Base-by-base conservation (phyloP, 2,329 filamentous ascomycete genomes). In the Grosmannia serpens region DNA sequence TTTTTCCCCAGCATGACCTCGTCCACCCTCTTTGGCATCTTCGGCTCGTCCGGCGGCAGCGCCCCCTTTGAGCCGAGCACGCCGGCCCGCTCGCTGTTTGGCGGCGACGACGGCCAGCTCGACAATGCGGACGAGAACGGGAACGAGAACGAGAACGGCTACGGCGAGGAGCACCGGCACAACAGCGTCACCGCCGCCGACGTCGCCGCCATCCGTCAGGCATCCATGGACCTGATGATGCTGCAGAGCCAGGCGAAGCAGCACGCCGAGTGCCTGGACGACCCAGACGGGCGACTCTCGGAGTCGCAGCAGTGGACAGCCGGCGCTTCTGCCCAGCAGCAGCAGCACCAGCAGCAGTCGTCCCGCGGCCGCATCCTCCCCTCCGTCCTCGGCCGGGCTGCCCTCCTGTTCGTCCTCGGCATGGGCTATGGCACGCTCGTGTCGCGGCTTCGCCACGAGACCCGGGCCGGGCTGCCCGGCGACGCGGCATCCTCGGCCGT, bases 1-100 rank as follows among this genome's bases (percentile, higher is more conserved):
- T 96, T 90, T 11, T 82, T 90, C 59, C 76, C 91, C 67, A 95
- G 96, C 69, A 79, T 99, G 61, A 96, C 90, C 4, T 86, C 88
- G 11, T 91, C 90, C 2, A 96, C 94, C 0, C 81, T 99, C 6
- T 88, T 87, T 65, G 92, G 94, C 58, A 99, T 99, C 67, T 99
- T 95, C 75, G 85, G 85, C 31, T 13, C 47, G 26, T 29, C 84
- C 84, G 8, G 82, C 82, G 1, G 54, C 58, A 47, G 4, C 11
- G 26, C 53, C 6, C 31, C 51, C 31, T 62, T 62, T 13, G 84
- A 85, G 62, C 71, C 78, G 3, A 76, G 79, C 58, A 91, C 87
- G 13, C 88, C 88, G 29, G 70, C 72, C 2, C 33, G 55, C 15
- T 51, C 59, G 2, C 35, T 56, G 29, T 56, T 62, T 27, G 50